Evolutionary conservation across 2,329 filamentous ascomycete genomes (phyloP).

Genomic region (Trichoderma atroviride): DNA sequence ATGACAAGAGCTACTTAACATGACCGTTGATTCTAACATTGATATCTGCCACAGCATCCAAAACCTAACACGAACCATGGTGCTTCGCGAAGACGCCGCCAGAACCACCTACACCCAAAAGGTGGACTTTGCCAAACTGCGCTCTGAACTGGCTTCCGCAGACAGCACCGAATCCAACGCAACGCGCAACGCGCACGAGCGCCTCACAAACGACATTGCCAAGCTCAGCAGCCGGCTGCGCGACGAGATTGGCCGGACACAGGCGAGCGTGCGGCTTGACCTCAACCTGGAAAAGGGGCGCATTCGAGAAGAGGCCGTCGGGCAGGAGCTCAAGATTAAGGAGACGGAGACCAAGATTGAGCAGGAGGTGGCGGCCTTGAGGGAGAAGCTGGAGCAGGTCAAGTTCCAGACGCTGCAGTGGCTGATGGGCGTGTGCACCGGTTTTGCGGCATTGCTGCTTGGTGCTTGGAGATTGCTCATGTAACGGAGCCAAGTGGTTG

Average conservation of each 20-base stretch:
- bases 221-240: conserved; percentile 87
- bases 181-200: conserved; percentile 87
- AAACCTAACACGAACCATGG: conserved; percentile 97
- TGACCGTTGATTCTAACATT: background rate
- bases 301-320: conserved; percentile 93
- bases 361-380: conserved; percentile 87
- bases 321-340: conserved; percentile 96
- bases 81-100: conserved; percentile 88
- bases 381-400: conserved; percentile 92
- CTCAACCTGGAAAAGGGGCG: conserved; percentile 95
- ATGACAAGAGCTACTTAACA: background rate
- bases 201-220: conserved; percentile 89
- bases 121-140: conserved; percentile 96
- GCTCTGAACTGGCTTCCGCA: conserved; percentile 87
- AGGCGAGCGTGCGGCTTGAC: conserved; percentile 89
- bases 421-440: conserved; percentile 84
- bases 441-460: conserved; percentile 66
- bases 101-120: conserved; percentile 83
- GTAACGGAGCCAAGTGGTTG: conserved; percentile 41
- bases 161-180: conserved; percentile 90
- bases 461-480: conserved; percentile 73
- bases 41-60: conserved; percentile 67
- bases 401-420: conserved; percentile 98
- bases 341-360: conserved; percentile 99
- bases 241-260: conserved; percentile 92